Conservation (phyloP, 495 filamentous ascomycete genomes). For the Parmelia sp. region DNA sequence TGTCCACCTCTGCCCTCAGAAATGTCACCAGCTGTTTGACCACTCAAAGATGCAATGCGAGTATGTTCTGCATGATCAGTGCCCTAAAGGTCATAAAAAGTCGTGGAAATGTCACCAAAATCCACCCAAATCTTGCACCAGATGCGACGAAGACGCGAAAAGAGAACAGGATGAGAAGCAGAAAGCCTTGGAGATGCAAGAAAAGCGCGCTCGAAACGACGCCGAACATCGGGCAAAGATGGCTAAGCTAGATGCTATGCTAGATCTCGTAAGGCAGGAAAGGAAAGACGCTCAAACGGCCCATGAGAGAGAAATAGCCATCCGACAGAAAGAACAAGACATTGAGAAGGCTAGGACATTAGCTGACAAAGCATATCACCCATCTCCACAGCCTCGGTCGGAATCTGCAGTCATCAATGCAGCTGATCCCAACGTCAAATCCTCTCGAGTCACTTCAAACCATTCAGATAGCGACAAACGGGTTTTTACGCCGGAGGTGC, state of each 20-base stretch:
- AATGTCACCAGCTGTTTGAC: slow-evolving; percentile 59
- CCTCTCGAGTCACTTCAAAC: no score
- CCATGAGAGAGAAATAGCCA: slow-evolving; percentile 35
- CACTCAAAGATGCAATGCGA: slow-evolving; percentile 60
- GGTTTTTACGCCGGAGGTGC: no score
- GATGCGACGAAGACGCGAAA: slow-evolving; percentile 44
- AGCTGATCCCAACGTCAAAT: no score
- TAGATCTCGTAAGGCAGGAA: slow-evolving; percentile 45
- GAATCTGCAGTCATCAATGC: no score
- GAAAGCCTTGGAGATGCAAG: slow-evolving; percentile 50
- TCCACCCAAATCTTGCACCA: slow-evolving; percentile 20
- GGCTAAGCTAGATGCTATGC: slow-evolving; percentile 51
- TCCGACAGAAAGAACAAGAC: slow-evolving; percentile 43
- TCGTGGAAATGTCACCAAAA: slow-evolving; percentile 34
- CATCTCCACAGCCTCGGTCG: no score
- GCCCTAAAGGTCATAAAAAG: slow-evolving; percentile 46
- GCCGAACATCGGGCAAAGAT: slow-evolving; percentile 44
- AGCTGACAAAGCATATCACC: neutral
- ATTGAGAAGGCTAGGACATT: slow-evolving; percentile 21
- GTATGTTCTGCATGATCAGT: slow-evolving; percentile 41
- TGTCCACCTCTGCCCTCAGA: slow-evolving; percentile 52
- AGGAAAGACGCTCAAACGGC: slow-evolving; percentile 44
- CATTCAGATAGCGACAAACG: no score
- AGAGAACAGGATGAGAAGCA: slow-evolving; percentile 37
- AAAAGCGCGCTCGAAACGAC: slow-evolving; percentile 45